Evolutionary conservation across 2,329 filamentous ascomycete species (phyloP).

Genomic region (Penicillium rolfsii): DNA sequence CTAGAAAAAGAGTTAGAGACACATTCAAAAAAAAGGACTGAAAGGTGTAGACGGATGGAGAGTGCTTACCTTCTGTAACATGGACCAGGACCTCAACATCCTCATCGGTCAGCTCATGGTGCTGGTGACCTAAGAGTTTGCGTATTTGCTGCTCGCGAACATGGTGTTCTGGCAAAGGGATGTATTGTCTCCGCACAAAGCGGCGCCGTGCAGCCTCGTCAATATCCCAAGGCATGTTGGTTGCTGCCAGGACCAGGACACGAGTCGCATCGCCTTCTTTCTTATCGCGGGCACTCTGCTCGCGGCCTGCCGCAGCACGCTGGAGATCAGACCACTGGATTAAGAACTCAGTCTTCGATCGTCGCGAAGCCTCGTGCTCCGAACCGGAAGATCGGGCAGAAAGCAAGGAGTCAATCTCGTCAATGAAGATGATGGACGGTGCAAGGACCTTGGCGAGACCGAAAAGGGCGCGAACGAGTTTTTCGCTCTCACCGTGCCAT

Average conservation of each 20-base stretch:
- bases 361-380: constrained; percentile 88
- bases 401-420: constrained; percentile 94
- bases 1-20: constrained; percentile 51
- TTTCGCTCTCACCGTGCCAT: constrained; percentile 94
- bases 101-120: constrained; percentile 71
- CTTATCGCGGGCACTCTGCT: constrained; percentile 63
- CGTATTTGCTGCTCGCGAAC: constrained; percentile 79
- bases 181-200: constrained; percentile 94
- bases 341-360: constrained; percentile 96
- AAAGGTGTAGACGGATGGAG: background rate
- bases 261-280: constrained; percentile 79
- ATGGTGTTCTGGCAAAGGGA: constrained; percentile 83
- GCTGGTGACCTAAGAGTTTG: constrained; percentile 82
- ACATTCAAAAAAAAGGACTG: background rate
- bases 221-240: constrained; percentile 96
- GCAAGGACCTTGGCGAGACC: constrained; percentile 84
- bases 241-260: constrained; percentile 91
- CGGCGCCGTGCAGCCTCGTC: constrained; percentile 89
- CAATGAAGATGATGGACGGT: constrained; percentile 96
- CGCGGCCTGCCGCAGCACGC: constrained; percentile 84
- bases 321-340: constrained; percentile 97
- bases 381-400: constrained; percentile 76
- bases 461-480: constrained; percentile 91
- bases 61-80: constrained; percentile 73
- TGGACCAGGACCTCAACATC: constrained; percentile 76